Conservation (phyloP, 805 yeast genomes). For the Saturnispora hagleri region DNA sequence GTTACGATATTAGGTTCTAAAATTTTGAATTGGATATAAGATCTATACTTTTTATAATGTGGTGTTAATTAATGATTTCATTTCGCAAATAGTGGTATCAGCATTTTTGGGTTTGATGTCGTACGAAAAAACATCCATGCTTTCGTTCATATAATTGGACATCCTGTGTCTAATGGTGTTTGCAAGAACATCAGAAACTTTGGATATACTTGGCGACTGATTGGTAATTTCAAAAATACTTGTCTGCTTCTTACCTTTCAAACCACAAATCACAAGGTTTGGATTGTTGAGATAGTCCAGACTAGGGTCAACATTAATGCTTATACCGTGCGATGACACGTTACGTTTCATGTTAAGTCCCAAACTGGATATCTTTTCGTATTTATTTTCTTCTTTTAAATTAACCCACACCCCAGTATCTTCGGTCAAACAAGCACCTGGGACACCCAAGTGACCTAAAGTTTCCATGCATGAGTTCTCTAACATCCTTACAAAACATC, state of each 20-base stretch:
- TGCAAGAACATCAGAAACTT: neutral
- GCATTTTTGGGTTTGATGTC: neutral
- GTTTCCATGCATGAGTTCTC: constrained; percentile 28
- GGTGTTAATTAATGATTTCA: neutral
- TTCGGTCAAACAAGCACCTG: constrained; percentile 40
- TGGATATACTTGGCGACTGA: neutral
- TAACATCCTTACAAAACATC: constrained; percentile 42
- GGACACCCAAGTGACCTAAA: constrained; percentile 28
- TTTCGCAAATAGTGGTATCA: neutral
- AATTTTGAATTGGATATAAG: neutral
- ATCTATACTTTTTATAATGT: neutral
- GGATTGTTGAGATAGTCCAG: constrained; percentile 54
- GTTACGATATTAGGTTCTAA: neutral
- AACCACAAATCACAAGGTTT: constrained; percentile 75
- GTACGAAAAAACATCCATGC: neutral
- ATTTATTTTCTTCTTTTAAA: constrained; percentile 12
- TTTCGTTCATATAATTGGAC: constrained; percentile 1
- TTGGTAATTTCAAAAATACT: constrained; percentile 27
- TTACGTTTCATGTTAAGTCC: constrained; percentile 83
- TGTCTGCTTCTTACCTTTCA: constrained; percentile 52
- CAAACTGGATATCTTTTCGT: constrained; percentile 70
- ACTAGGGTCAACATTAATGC: constrained; percentile 71
- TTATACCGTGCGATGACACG: constrained; percentile 83
- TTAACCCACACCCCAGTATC: constrained; percentile 86
- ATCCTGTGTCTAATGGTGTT: neutral